phyloP scores from a whole-genome alignment of 352 stramenopile species.

The Phytophthora constricta region DNA sequence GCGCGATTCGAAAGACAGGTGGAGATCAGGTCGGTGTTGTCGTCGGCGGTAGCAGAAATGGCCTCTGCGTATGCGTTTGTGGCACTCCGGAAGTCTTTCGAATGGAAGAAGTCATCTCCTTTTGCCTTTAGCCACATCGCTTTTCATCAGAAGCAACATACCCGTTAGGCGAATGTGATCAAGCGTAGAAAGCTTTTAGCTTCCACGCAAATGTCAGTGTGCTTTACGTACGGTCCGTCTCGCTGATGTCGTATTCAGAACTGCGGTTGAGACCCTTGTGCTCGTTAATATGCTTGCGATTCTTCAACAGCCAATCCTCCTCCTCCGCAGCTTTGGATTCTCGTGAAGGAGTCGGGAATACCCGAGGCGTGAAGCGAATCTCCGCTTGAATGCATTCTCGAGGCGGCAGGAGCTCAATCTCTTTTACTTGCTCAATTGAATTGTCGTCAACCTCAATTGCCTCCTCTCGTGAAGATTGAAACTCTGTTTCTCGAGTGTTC shows the following conservation, averaged over 20 bases:
- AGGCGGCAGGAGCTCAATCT: constrained; percentile 46
- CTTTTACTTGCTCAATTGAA: too few relatives aligned
- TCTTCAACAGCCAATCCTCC: constrained; percentile 87
- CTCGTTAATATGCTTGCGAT: constrained; percentile 77
- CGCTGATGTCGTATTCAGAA: constrained; percentile 79
- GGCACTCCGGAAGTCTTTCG: constrained; percentile 73
- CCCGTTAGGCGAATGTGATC: neutral
- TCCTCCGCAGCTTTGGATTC: constrained; percentile 86
- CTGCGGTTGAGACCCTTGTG: constrained; percentile 66
- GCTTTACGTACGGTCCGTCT: constrained; percentile 72
- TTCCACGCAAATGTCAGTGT: neutral
- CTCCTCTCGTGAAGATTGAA: constrained; percentile 7
- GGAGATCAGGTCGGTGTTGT: constrained; percentile 52
- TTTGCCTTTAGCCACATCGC: constrained; percentile 89
- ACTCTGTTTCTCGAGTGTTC: neutral
- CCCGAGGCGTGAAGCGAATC: constrained; percentile 78
- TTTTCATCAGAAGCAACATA: constrained; percentile 21
- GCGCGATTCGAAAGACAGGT: constrained; percentile 78
- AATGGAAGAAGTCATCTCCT: constrained; percentile 83
- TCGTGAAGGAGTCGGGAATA: constrained; percentile 79
- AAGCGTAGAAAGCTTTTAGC: too few relatives aligned
- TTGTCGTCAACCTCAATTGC: constrained; percentile 18
- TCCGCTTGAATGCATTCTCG: constrained; percentile 50
- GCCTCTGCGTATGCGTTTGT: constrained; percentile 77
- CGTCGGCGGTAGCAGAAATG: constrained; percentile 36